phyloP scores from a whole-genome alignment of 2,329 filamentous ascomycete genomes.

The Fusarium verrucosum region DNA sequence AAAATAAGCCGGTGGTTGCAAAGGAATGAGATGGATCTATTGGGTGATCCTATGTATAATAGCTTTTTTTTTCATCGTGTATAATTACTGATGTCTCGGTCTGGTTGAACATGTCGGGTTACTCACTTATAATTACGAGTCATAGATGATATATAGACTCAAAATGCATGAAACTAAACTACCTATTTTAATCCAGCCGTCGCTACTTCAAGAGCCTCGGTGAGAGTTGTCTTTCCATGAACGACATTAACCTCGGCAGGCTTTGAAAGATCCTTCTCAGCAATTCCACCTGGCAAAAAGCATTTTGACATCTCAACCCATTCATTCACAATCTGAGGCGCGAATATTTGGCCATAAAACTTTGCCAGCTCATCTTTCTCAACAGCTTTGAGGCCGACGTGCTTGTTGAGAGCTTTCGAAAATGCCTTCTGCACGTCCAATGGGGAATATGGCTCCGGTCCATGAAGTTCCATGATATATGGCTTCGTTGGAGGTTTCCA shows the following conservation, averaged over 20 bases:
- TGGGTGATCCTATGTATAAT: too few species aligned
- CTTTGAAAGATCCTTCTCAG: constrained; percentile 26
- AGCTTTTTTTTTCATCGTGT: neutral
- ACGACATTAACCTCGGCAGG: constrained; percentile 31
- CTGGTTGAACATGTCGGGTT: neutral
- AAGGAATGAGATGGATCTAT: neutral
- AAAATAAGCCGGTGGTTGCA: constrained; percentile 9
- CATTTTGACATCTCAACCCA: constrained; percentile 48
- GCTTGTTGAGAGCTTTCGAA: constrained; percentile 39
- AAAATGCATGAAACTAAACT: neutral
- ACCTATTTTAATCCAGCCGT: neutral
- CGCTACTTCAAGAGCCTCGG: constrained; percentile 24
- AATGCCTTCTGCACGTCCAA: constrained; percentile 46
- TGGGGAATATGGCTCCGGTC: constrained; percentile 44
- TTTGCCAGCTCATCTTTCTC: constrained; percentile 33
- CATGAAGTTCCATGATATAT: constrained; percentile 47
- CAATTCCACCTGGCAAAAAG: constrained; percentile 43
- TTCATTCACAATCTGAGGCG: constrained; percentile 34
- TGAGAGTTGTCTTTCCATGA: constrained; percentile 33
- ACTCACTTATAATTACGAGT: neutral
- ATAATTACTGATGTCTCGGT: neutral
- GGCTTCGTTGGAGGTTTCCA: constrained; percentile 35
- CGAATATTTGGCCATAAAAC: constrained; percentile 39
- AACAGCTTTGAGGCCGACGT: constrained; percentile 45
- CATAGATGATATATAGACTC: neutral